These are phyloP conservation scores for Phascolomyces articulosus DNA, from an alignment of 371 early-diverging fungal genomes.

Conservation along the genomic window DNA sequence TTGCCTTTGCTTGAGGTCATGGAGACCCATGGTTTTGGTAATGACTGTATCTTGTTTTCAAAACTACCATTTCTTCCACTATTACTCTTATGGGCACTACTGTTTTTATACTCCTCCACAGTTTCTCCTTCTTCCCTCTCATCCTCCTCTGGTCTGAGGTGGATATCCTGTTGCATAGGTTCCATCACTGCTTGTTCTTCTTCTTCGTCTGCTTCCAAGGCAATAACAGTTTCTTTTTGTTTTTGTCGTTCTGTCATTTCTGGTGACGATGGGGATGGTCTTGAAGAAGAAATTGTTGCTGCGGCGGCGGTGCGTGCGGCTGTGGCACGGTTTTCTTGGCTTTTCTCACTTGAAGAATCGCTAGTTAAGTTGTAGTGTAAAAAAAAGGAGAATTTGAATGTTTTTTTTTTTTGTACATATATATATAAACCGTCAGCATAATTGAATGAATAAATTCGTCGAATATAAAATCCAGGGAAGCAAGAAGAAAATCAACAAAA, in stretches of 20 bases:
- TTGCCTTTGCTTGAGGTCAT: constrained; percentile 18
- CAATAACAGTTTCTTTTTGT: constrained; percentile 17
- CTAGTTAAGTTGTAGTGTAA: not conserved
- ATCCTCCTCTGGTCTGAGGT: too few relatives aligned
- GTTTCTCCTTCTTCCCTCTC: not conserved
- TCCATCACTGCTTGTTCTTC: constrained; percentile 18
- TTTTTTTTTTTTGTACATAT: too few relatives aligned
- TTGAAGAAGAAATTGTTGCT: not conserved
- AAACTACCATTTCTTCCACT: not conserved
- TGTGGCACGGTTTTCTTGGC: not conserved
- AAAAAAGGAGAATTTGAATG: too few relatives aligned
- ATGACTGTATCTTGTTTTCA: not conserved
- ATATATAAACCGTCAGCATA: not conserved
- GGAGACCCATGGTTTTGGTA: constrained; percentile 17
- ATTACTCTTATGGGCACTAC: not conserved
- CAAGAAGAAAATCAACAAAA: too few relatives aligned
- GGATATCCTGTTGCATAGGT: not conserved
- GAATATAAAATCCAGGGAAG: too few relatives aligned
- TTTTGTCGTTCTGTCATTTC: not conserved
- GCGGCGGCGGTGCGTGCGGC: not conserved
- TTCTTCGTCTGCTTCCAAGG: constrained; percentile 21
- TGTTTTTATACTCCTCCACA: not conserved
- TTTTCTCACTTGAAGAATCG: not conserved
- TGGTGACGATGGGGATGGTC: not conserved
- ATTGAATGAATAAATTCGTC: not conserved